These are phyloP conservation scores for Hibiscus tridactylites DNA, from an alignment of 345 rosid species.

Conservation along the genomic window DNA sequence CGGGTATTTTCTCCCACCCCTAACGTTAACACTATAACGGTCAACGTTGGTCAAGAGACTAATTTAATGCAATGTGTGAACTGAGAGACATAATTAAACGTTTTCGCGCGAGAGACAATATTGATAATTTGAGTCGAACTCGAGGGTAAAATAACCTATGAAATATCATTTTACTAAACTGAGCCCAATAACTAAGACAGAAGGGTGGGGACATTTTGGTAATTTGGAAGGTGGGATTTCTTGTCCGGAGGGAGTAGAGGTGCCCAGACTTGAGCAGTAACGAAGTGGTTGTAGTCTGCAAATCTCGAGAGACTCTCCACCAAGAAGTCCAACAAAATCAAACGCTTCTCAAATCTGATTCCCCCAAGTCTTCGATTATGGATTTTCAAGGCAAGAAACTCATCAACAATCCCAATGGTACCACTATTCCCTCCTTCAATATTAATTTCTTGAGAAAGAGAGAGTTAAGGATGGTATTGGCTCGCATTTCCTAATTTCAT, in stretches of 20 bases:
- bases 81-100: too few species aligned
- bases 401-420: conserved; percentile 80
- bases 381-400: conserved; percentile 79
- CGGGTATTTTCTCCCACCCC: too few species aligned
- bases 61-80: too few species aligned
- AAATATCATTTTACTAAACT: too few species aligned
- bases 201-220: neutral
- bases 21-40: too few species aligned
- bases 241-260: too few species aligned
- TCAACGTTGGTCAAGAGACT: too few species aligned
- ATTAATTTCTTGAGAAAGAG: neutral
- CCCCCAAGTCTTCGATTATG: conserved; percentile 29
- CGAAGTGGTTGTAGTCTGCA: neutral
- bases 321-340: neutral
- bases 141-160: too few species aligned
- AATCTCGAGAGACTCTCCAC: neutral
- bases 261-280: too few species aligned
- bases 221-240: neutral
- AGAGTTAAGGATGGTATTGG: neutral
- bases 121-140: too few species aligned
- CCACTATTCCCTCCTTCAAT: conserved; percentile 11
- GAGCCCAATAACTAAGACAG: too few species aligned
- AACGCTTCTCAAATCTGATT: neutral
- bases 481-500: conserved; percentile 1
- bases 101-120: too few species aligned